Evolutionary conservation across 2,329 filamentous ascomycete species (phyloP).

Genomic region (Cercospora zeina): DNA sequence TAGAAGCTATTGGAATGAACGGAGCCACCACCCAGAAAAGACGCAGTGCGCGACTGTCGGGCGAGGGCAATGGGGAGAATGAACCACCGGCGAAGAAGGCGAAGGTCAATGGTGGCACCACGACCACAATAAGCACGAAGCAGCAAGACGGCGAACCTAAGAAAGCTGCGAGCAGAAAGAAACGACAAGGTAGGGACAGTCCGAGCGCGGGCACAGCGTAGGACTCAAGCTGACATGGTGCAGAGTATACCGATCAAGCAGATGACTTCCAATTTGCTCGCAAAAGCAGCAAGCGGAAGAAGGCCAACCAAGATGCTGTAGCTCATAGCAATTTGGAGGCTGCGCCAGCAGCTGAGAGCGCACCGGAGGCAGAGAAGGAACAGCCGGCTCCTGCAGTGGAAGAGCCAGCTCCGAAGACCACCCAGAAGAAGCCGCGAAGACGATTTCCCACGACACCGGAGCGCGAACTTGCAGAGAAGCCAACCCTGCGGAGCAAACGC

Average conservation of each 20-base stretch:
- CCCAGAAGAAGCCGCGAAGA: slow-evolving; percentile 39
- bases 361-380: slow-evolving; percentile 11
- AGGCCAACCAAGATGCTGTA: slow-evolving; percentile 35
- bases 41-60: slow-evolving; percentile 47
- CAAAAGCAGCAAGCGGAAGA: slow-evolving; percentile 35
- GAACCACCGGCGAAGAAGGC: slow-evolving; percentile 48
- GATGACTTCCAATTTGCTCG: slow-evolving; percentile 53
- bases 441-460: slow-evolving; percentile 40
- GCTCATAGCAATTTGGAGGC: slow-evolving; percentile 26
- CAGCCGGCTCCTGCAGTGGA: slow-evolving; percentile 28
- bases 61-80: slow-evolving; percentile 48
- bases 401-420: slow-evolving; percentile 32
- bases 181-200: slow-evolving; percentile 37
- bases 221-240: slow-evolving; percentile 15
- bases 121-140: slow-evolving; percentile 43
- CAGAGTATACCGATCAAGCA: slow-evolving; percentile 47
- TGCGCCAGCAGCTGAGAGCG: slow-evolving; percentile 27
- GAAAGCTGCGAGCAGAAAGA: slow-evolving; percentile 41
- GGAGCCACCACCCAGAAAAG: slow-evolving; percentile 50
- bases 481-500: slow-evolving; percentile 47
- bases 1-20: slow-evolving; percentile 52
- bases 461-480: slow-evolving; percentile 36
- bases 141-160: slow-evolving; percentile 34
- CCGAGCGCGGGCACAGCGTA: neutral
- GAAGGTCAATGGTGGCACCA: slow-evolving; percentile 41